Base-by-base conservation (phyloP, 805 yeast species). In the Candida montana region DNA sequence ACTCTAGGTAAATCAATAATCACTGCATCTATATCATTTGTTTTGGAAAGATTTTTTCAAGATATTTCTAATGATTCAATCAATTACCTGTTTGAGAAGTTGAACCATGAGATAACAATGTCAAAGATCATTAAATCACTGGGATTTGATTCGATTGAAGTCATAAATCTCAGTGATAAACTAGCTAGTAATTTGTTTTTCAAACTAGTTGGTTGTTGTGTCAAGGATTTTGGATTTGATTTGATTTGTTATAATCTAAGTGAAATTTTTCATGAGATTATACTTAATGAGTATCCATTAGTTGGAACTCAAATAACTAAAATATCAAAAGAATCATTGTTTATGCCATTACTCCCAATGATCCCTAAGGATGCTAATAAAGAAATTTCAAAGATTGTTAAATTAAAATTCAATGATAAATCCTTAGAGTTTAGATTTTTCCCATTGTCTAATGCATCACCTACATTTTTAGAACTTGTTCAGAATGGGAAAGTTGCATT, bases 161-260 rank as follows among this genome's bases (percentile, higher is more conserved):
- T 55, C 2, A 28, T 50, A 28, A 45, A 54, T 16, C 49, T 77
- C 27, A 68, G 63, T 40, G 80, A 77, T 44, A 73, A 67, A 19
- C 69, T 74, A 23, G 81, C 83, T 0, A 65, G 74, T 0, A 69
- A 77, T 39, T 62, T 84, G 4, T 63, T 83, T 35, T 72, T 72
- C 50, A 74, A 79, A 30, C 55, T 82, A 20, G 55, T 84, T 17
- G 95, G 93, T 2, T 80, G 83, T 9, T 74, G 87, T 46, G 72
- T 83, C 29, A 81, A 78, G 47, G 95, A 86, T 59, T 86, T 81
- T 64, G 95, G 95, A 1, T 86, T 86, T 57, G 89, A 87, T 53
- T 57, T 71, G 3, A 69, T 81, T n/a, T 63, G 83, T 43, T 71
- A 71, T 44, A 81, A 84, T 3, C 59, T 87, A 21, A 74, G 85